Percentiles rank a stretch among this genome's conserved stretches.
These are phyloP conservation scores for Ogataea nonfermentans DNA, from an alignment of 805 yeast species.

Conservation along the genomic window DNA sequence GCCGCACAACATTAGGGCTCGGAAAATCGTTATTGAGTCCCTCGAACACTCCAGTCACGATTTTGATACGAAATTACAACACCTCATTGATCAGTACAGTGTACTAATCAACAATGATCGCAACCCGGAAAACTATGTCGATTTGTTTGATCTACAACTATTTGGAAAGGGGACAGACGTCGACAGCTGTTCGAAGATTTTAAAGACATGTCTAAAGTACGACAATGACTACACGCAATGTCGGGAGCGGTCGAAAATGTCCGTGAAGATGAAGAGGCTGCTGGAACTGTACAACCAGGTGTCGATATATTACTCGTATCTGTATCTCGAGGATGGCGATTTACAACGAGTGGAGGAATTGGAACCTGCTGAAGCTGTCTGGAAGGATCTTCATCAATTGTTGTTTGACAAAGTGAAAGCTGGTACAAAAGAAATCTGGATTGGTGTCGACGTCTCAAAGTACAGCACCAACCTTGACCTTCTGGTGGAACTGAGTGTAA, in stretches of 20 bases:
- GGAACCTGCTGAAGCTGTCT: slow-evolving; percentile 42
- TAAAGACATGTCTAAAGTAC: slow-evolving; percentile 62
- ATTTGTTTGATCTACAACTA: slow-evolving; percentile 28
- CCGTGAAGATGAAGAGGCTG: slow-evolving; percentile 43
- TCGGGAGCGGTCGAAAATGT: slow-evolving; percentile 52
- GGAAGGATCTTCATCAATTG: slow-evolving; percentile 36
- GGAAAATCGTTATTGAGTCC: slow-evolving; percentile 36
- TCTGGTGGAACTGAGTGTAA: slow-evolving; percentile 20
- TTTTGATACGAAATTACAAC: slow-evolving; percentile 21
- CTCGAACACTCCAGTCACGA: slow-evolving; percentile 13
- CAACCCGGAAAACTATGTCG: slow-evolving; percentile 23
- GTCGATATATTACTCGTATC: slow-evolving; percentile 40
- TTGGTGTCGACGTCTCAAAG: slow-evolving; percentile 16
- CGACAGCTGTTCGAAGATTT: slow-evolving; percentile 16
- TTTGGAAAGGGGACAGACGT: slow-evolving; percentile 26
- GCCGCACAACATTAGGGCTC: slow-evolving; percentile 41
- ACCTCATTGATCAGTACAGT: slow-evolving; percentile 24
- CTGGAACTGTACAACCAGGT: slow-evolving; percentile 42
- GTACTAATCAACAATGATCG: slow-evolving; percentile 24
- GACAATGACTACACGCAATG: slow-evolving; percentile 73
- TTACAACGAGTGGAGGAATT: slow-evolving; percentile 31
- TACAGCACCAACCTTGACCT: slow-evolving; percentile 29
- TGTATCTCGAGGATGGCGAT: slow-evolving; percentile 33
- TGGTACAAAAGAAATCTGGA: slow-evolving; percentile 17
- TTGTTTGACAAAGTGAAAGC: slow-evolving; percentile 33